Conservation (phyloP, 257 asterid species). For the Solanum sparsipilum region DNA sequence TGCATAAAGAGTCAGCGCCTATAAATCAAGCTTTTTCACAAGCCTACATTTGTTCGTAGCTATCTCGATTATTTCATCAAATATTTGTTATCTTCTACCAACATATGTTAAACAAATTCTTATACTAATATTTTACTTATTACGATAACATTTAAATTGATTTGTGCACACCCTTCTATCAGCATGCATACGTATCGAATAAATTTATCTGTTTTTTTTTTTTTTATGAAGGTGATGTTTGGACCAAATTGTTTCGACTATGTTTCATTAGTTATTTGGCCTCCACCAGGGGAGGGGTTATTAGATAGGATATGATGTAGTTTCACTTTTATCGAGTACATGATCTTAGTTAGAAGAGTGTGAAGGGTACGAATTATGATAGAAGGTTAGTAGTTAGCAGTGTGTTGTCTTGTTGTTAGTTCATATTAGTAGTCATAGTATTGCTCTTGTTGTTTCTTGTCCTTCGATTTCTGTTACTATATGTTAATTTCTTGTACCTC, state of each 20-base stretch:
- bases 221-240: neutral
- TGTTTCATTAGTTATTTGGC: neutral
- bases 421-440: neutral
- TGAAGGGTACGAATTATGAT: neutral
- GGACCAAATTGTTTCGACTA: neutral
- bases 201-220: neutral
- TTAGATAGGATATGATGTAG: no score
- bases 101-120: accelerated
- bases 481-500: neutral
- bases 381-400: no score
- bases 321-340: no score
- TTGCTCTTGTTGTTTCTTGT: neutral
- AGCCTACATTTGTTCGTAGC: neutral
- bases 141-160: accelerated
- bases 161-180: accelerated
- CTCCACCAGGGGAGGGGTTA: neutral
- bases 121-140: neutral
- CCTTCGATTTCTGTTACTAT: neutral
- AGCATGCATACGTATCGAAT: neutral
- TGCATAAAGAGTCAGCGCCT: neutral
- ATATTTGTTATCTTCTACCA: neutral
- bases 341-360: neutral
- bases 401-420: neutral
- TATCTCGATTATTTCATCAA: no score
- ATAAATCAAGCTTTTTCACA: neutral